Conservation (phyloP, 2,329 filamentous ascomycete genomes). For the Neurospora crassa region DNA sequence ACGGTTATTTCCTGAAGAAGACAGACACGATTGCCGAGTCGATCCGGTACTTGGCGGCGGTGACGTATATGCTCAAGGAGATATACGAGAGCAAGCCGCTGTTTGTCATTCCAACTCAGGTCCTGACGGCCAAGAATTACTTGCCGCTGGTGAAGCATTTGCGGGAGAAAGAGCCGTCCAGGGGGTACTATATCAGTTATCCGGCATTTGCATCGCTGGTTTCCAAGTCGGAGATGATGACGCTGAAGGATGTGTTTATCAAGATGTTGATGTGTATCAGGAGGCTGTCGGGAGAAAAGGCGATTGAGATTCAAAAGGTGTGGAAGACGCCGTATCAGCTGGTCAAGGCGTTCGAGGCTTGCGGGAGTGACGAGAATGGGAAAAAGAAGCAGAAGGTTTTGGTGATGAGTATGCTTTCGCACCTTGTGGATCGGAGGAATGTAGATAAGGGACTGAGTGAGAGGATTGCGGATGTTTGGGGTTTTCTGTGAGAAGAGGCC, state of each 20-base stretch:
- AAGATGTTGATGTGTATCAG: constrained; percentile 81
- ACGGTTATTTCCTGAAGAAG: constrained; percentile 70
- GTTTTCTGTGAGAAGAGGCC: constrained; percentile 14
- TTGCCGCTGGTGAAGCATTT: constrained; percentile 53
- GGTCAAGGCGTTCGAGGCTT: constrained; percentile 56
- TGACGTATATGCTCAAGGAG: constrained; percentile 59
- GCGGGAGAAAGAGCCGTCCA: constrained; percentile 37
- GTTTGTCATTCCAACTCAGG: constrained; percentile 54
- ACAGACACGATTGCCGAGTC: constrained; percentile 70
- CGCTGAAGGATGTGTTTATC: constrained; percentile 63
- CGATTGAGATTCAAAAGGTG: constrained; percentile 67
- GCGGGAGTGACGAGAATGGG: constrained; percentile 37
- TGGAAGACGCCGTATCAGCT: constrained; percentile 68
- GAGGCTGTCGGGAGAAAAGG: constrained; percentile 68
- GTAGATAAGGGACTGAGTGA: constrained; percentile 55
- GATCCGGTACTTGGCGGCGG: constrained; percentile 61
- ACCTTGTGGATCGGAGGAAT: constrained; percentile 58
- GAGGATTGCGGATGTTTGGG: constrained; percentile 67
- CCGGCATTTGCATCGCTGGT: constrained; percentile 61
- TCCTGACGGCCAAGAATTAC: constrained; percentile 57
- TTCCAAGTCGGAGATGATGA: constrained; percentile 66
- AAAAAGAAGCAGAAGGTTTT: constrained; percentile 50
- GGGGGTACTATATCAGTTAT: constrained; percentile 56
- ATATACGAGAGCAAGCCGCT: constrained; percentile 52
- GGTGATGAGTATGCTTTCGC: constrained; percentile 45